phyloP scores from a whole-genome alignment of 257 asterid species.

The Solanum paucissectum region DNA sequence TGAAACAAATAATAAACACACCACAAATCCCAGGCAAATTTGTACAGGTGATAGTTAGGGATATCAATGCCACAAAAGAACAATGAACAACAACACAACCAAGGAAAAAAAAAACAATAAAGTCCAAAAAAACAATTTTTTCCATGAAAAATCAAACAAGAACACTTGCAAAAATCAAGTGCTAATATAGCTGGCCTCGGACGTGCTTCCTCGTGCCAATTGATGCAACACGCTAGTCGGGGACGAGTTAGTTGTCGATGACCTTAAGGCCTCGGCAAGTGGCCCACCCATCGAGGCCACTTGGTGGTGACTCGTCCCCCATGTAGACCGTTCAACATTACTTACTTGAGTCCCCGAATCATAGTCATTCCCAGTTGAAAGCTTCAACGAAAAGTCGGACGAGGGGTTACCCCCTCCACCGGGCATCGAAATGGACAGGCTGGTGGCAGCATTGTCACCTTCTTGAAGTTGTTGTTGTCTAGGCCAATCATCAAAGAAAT shows the following conservation, averaged over 20 bases:
- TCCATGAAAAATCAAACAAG: not conserved
- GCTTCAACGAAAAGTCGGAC: constrained; percentile 70
- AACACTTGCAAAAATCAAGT: constrained; percentile 5
- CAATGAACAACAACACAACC: not conserved
- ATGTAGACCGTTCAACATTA: constrained; percentile 12
- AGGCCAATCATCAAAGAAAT: constrained; percentile 82
- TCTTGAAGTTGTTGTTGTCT: constrained; percentile 43
- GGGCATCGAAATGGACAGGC: constrained; percentile 53
- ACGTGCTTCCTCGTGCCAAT: constrained; percentile 17
- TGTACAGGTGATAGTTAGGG: not conserved
- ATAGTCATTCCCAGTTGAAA: constrained; percentile 41
- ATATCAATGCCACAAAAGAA: not conserved
- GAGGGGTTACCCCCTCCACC: constrained; percentile 21
- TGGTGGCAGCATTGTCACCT: constrained; percentile 31
- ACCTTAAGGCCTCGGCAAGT: constrained; percentile 79
- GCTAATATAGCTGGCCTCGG: constrained; percentile 38
- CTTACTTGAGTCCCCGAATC: constrained; percentile 8
- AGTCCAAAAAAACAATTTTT: not conserved
- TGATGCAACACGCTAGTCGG: constrained; percentile 77
- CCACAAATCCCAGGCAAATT: not conserved
- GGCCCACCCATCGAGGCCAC: constrained; percentile 75
- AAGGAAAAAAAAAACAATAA: not conserved
- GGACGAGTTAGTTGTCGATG: constrained; percentile 48
- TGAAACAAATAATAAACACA: not conserved
- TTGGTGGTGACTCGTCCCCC: constrained; percentile 32